A percentile compares a stretch with the other conserved stretches of the same genome.
phyloP scores from a whole-genome alignment of 2,329 filamentous ascomycete genomes.

The Corynespora cassiicola region DNA sequence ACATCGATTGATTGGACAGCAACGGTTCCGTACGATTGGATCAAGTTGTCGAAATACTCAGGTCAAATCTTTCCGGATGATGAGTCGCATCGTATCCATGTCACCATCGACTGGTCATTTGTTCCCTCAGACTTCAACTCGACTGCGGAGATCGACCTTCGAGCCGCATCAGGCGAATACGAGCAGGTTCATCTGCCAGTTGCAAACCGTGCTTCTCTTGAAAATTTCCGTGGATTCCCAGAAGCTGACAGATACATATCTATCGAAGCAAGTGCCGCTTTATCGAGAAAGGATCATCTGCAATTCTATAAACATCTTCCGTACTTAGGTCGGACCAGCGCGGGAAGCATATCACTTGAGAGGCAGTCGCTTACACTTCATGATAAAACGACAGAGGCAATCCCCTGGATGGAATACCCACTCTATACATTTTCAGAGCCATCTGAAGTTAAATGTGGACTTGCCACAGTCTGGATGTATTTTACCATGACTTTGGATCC shows the following conservation, averaged over 20 bases:
- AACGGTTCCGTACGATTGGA: background rate
- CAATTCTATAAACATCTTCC: too few species aligned
- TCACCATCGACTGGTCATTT: constrained; percentile 1
- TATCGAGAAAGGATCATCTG: too few species aligned
- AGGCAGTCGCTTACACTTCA: too few species aligned
- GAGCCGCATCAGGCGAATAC: background rate
- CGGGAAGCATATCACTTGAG: too few species aligned
- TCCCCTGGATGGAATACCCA: too few species aligned
- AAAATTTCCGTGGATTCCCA: constrained; percentile 4
- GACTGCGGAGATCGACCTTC: background rate
- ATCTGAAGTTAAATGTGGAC: too few species aligned
- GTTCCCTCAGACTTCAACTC: constrained; percentile 1
- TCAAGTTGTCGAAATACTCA: background rate
- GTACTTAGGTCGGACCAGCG: too few species aligned
- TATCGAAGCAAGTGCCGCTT: too few species aligned
- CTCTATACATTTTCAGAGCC: too few species aligned
- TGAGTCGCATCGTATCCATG: background rate
- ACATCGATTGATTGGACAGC: constrained; percentile 2
- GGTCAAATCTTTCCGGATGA: too few species aligned
- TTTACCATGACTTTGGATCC: constrained; percentile 52
- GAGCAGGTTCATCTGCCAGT: constrained; percentile 10
- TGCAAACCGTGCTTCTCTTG: constrained; percentile 1
- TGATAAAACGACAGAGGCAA: too few species aligned
- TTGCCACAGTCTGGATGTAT: too few species aligned
- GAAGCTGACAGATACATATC: constrained; percentile 5